phyloP scores from a whole-genome alignment of 2,329 filamentous ascomycete genomes.

The Zarea fungicola region DNA sequence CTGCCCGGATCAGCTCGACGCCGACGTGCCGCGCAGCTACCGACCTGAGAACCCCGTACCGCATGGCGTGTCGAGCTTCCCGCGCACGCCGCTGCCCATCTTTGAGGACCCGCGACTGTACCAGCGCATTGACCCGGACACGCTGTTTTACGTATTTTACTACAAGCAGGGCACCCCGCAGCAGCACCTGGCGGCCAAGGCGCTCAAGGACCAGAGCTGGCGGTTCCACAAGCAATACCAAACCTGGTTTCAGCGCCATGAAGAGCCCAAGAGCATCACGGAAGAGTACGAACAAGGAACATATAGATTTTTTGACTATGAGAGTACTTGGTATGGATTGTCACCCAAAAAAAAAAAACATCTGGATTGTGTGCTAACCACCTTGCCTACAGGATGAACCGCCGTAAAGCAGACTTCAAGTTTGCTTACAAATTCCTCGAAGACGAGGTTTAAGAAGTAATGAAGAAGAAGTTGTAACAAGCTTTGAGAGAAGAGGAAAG shows the following conservation, averaged over 20 bases:
- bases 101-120: constrained; percentile 90
- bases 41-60: constrained; percentile 76
- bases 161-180: constrained; percentile 96
- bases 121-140: constrained; percentile 86
- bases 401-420: constrained; percentile 94
- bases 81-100: constrained; percentile 84
- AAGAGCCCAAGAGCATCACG: constrained; percentile 97
- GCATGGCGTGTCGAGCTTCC: constrained; percentile 73
- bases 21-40: constrained; percentile 78
- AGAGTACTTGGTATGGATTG: constrained; percentile 97
- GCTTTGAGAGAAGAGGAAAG: not conserved
- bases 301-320: constrained; percentile 98
- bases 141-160: constrained; percentile 98
- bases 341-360: too few relatives aligned
- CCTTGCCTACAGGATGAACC: constrained; percentile 97
- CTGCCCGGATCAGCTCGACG: constrained; percentile 70
- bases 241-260: constrained; percentile 98
- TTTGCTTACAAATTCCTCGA: constrained; percentile 98
- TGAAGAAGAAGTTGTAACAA: not conserved
- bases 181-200: constrained; percentile 91
- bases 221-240: constrained; percentile 99
- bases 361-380: too few relatives aligned
- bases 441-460: constrained; percentile 65
- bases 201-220: constrained; percentile 98
- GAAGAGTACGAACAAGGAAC: constrained; percentile 99